Evolutionary conservation across 257 asterid species (phyloP), one percentile per base, ranked within the genome.

Genomic region (Vinca minor): DNA sequence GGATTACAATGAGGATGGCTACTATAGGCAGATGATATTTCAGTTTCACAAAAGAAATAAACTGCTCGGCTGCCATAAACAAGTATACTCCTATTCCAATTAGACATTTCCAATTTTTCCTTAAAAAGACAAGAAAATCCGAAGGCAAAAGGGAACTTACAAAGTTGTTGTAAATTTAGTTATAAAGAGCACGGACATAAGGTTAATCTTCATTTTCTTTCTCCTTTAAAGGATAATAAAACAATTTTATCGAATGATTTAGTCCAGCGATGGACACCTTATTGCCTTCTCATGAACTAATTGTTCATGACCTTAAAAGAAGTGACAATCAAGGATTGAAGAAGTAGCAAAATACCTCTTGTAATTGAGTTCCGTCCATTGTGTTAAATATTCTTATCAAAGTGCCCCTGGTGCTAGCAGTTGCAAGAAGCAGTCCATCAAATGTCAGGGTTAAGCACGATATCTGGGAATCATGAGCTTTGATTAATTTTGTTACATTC

Each of bases 381-480:
- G 96, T 83, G 83, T 91, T 91, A 77, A 88, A 91, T 81, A 91
- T 86, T 85, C 98, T 84, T 59, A 91, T 84, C 77, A 91, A 71
- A 62, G 98, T 91, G 72, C 98, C 98, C 73, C 89, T 83, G 61
- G 82, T 68, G 71, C 96, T 86, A 50, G 98, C 94, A 61, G 98
- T 91, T 32, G 94, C 98, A 66, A 91, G 98, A 74, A 91, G 95
- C 67, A 88, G 88, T 71, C 98, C 96, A 60, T 91, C 98, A 80
- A 80, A 74, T 11, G 98, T 88, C 80, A 91, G 77, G 60, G 88
- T 86, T 76, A 91, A 29, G 80, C 96, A 91, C 45, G 96, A 76
- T 68, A 91, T 75, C 80, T 74, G 88, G 52, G 98, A 84, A 79
- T 91, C 96, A 68, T 91, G 98, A 68, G 95, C 95, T 64, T 69